Percentiles rank a stretch among this genome's conserved stretches.
phyloP scores from a whole-genome alignment of 352 stramenopile genomes.

The Pythium rhizo-oryzae region DNA sequence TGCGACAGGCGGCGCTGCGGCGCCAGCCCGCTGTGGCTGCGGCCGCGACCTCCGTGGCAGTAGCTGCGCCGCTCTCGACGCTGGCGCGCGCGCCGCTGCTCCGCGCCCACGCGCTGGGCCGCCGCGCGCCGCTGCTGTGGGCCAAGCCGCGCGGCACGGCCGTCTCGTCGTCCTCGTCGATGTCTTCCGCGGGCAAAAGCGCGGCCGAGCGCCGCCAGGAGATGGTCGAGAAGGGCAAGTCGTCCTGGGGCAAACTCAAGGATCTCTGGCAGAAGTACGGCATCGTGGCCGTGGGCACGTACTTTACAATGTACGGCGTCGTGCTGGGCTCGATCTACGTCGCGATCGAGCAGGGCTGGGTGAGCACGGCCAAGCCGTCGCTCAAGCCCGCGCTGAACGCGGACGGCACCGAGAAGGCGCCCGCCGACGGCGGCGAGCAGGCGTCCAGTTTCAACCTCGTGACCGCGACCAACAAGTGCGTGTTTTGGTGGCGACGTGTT shows the following conservation, averaged over 20 bases:
- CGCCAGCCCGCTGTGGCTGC: no score
- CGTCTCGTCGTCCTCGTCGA: constrained; percentile 30
- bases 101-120: background rate
- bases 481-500: no score
- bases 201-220: constrained; percentile 32
- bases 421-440: background rate
- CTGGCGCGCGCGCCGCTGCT: constrained; percentile 8
- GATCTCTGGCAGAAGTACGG: constrained; percentile 87
- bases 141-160: constrained; percentile 13
- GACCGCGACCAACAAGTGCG: constrained; percentile 80
- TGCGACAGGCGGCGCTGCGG: constrained; percentile 2
- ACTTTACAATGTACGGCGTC: constrained; percentile 76
- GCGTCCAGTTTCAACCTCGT: constrained; percentile 70
- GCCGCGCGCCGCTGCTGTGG: constrained; percentile 21
- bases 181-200: constrained; percentile 14
- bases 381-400: constrained; percentile 28
- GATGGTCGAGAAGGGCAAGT: constrained; percentile 43
- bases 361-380: constrained; percentile 53
- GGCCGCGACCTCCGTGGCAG: no score
- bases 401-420: constrained; percentile 27
- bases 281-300: constrained; percentile 82
- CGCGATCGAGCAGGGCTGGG: constrained; percentile 79
- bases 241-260: constrained; percentile 61
- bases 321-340: constrained; percentile 83
- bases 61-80: constrained; percentile 11